Evolutionary conservation across 257 asterid genomes (phyloP), one percentile per base, ranked within the genome.

Genomic region (Plantago ovata): DNA sequence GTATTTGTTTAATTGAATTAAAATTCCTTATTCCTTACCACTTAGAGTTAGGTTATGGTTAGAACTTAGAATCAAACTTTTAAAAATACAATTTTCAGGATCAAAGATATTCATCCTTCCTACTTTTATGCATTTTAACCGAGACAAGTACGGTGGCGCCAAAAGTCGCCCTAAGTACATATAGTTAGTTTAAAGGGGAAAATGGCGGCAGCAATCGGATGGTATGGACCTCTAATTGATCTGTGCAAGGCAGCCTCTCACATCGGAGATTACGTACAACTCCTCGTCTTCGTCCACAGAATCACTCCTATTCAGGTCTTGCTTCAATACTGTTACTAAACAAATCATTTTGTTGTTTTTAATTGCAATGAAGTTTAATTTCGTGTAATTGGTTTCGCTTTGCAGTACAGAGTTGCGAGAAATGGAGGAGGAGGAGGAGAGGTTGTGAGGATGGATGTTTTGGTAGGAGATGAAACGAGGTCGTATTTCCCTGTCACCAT

Each of bases 161-260:
- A 61, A 44, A 56, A 19, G 58, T 65, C 69, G 51, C 38, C 32
- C 32, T 24, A 24, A 24, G 32, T 5, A 24, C 2, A 2, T 24
- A 24, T n/a, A n/a, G n/a, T n/a, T n/a, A n/a, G n/a, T n/a, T n/a
- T n/a, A 55, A 51, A 13, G 9, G 10, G 2, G 43, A 68, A 56
- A 58, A 78, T 79, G 79, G 80, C 80, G 70, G 83, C 90, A 46
- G 69, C 76, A 53, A 79, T 82, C 46, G 86, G 89, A 53, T 82
- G 90, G 83, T 85, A 85, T 60, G 91, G 91, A 44, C 94, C 91
- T 32, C 65, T 85, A 14, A 80, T 85, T 32, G 88, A 83, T 63
- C 88, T 80, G 46, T 58, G 72, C 65, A 69, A 69, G 41, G 84
- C 89, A 12, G 61, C 79, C 36, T 66, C 83, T 23, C 73, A 82